Evolutionary conservation across 1,284 basidiomycete genomes (phyloP), one percentile per base, ranked within the genome.

Genomic region (Mycosarcoma maydis): DNA sequence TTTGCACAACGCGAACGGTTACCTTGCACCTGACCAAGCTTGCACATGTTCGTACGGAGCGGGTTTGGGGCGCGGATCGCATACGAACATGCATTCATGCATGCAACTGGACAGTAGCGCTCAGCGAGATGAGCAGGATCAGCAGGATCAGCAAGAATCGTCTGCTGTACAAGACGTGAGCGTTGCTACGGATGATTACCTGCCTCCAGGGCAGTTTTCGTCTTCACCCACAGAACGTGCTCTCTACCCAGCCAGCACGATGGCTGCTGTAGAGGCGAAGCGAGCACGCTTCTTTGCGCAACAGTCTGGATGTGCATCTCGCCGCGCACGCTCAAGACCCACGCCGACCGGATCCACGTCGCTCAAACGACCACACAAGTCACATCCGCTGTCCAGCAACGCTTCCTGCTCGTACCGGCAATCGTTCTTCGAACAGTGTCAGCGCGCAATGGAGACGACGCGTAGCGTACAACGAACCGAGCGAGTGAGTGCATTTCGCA

Each of bases 341-440:
- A 55, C 43, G 7, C 47, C 50, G 3, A 46, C 48, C 3, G 54
- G 49, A 26, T 56, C 60, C 8, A 47, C 45, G 1, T n/a, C n/a
- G n/a, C n/a, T n/a, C n/a, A n/a, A n/a, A n/a, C 30, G 47, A 6
- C 8, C 29, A 17, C 44, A 46, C 47, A 69, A 62, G 14, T 17
- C 37, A 2, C 42, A 59, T 16, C 7, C 34, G 1, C 40, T 64
- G 4, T 55, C 57, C 3, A 44, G 32, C 27, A 24, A 41, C 1
- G 27, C 49, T 1, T 38, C 52, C 7, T 24, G 43, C 9, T 37
- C 45, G 9, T 69, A 69, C 17, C 59, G 66, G 0, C 54, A 59
- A 17, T 47, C 41, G 16, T 69, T 69, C 22, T 69, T 62, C 39
- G 59, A 69, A 19, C 50, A 59, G 3, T 69, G 66, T 42, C 59